Evolutionary conservation across 768 basidiomycete genomes (phyloP), one percentile per base, ranked within the genome.

Genomic region (Gymnopilus dilepis): DNA sequence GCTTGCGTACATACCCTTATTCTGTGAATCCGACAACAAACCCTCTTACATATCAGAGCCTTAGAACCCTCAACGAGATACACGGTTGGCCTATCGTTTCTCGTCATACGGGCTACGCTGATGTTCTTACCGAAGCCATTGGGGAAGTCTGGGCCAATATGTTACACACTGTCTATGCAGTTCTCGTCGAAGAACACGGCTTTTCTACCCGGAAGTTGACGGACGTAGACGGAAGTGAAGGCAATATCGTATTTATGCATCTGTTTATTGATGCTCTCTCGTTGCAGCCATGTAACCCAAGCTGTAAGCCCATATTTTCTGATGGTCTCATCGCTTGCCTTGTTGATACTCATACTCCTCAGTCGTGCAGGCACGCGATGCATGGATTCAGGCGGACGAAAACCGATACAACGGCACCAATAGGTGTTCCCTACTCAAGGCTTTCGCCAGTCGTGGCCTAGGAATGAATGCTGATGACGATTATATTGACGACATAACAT

Each of bases 111-210:
- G 19, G 13, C 2, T 22, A n/a, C 26, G n/a, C n/a, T 62, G 56
- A 52, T 28, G 0, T 17, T 17, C 11, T n/a, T 57, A 26, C 34
- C 34, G 11, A 56, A 78, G 78, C 68, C 45, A 86, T 88, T 58
- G 87, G 87, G 43, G 86, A 88, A 68, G 80, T 88, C 22, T 82
- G 80, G 79, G 80, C 81, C 0, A 81, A 79, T 68, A 78, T 79
- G 56, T 73, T 81, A 0, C 78, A 78, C 64, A 78, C 79, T 41
- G 76, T 82, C 6, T 78, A 77, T 52, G 76, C 78, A n/a, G 73
- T 72, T 0, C 77, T 82, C 5, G 78, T 82, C 7, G 63, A 28
- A 0, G 69, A 69, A 8, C 73, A 70, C 50, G 80, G 80, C 0
- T 81, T 76, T 60, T 76, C 77, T 2, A 40, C 65, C 0, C 75